Evolutionary conservation across 1,139 yeast species (phyloP), one percentile per base, ranked within the genome.

Genomic region (Scheffersomyces illinoinensis): DNA sequence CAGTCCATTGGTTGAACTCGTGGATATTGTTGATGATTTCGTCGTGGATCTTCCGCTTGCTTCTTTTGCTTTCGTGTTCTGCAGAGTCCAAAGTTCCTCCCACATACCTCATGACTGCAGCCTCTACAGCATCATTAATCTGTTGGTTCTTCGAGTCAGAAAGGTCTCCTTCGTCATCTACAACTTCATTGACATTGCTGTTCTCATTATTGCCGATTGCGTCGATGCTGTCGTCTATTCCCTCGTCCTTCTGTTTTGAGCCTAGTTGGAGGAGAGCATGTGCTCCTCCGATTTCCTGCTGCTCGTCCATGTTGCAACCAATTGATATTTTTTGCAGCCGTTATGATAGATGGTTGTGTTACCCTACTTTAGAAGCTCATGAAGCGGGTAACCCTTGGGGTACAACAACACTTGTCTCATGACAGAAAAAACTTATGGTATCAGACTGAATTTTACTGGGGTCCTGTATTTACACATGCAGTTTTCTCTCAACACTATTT

Each of bases 81-180:
- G 58, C 61, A 23, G 71, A 69, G 46, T 81, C 84, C 54, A 86
- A 72, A 1, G 86, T 82, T 5, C 87, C 88, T 18, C 90, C 90
- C 10, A 89, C 93, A 64, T 85, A 84, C 59, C 85, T 82, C 85
- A 89, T 80, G 47, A 89, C 91, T 0, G 92, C 93, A n/a, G 90
- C 93, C 65, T 85, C 90, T 6, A 86, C 90, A 4, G 87, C 85
- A 64, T 82, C 85, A 58, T 78, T 79, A 43, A 79, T 70, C 65
- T 78, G 83, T 57, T 79, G 82, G 61, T 76, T 75, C 5, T 75
- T 76, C 23, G 70, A 70, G 57, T 73, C 75, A 47, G 68, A 63
- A 20, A 73, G 69, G 6, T 66, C 74, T 20, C 61, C 64, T 26
- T 56, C 55, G 4, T 54, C 61, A 14, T 61, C 64, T 7, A 56